Conservation (phyloP, 208 protist species). For the Balamuthia mandrillaris region DNA sequence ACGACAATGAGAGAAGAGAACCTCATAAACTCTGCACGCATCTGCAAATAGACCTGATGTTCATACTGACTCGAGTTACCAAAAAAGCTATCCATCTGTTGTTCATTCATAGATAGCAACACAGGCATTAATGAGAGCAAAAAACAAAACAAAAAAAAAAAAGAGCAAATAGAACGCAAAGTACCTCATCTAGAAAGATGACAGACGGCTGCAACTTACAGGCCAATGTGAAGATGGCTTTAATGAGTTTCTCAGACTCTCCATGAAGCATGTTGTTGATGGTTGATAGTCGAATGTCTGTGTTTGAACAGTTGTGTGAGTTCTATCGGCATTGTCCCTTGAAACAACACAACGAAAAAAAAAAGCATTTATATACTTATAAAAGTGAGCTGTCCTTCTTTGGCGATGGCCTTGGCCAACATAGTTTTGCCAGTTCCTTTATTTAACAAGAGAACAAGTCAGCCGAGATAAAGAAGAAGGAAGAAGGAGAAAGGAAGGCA, state of each 20-base stretch:
- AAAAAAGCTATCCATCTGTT: constrained; percentile 23
- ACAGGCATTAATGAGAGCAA: not conserved
- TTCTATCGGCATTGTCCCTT: not conserved
- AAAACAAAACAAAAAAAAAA: not conserved
- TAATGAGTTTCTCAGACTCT: not conserved
- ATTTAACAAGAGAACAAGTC: not conserved
- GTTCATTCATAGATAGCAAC: no score
- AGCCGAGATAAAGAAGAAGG: not conserved
- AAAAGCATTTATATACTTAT: constrained; percentile 24
- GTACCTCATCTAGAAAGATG: constrained; percentile 20
- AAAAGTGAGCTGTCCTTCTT: constrained; percentile 23
- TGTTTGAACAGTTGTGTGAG: not conserved
- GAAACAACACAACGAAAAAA: not conserved
- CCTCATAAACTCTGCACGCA: not conserved
- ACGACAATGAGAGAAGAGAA: not conserved
- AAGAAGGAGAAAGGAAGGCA: not conserved
- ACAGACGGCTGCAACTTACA: constrained; percentile 22
- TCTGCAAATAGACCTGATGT: not conserved
- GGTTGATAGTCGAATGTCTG: not conserved
- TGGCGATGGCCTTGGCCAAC: constrained; percentile 36
- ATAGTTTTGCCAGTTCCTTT: constrained; percentile 17
- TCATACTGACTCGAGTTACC: not conserved
- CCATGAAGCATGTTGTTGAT: not conserved
- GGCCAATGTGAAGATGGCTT: constrained; percentile 14
- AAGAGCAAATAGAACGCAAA: not conserved